A percentile compares a stretch with the other conserved stretches of the same genome.
phyloP scores from a whole-genome alignment of 2,329 filamentous ascomycete species.

The Dactylellina drechsleri region DNA sequence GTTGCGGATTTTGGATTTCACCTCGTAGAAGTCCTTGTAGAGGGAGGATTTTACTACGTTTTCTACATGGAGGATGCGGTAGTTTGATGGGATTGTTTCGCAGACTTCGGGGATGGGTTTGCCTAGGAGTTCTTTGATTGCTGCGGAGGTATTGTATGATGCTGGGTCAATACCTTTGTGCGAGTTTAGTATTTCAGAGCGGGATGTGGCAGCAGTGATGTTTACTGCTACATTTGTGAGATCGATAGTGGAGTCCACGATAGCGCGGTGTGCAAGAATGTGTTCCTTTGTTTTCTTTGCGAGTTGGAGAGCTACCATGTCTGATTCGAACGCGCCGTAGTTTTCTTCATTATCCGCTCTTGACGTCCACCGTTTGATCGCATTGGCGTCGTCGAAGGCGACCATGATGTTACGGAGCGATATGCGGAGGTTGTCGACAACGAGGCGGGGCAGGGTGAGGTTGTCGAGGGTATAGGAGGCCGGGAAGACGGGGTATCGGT shows the following conservation, averaged over 20 bases:
- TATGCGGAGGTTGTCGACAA: constrained; percentile 51
- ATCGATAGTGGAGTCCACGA: not conserved
- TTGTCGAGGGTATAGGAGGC: constrained; percentile 55
- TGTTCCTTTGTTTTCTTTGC: constrained; percentile 37
- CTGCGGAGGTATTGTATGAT: constrained; percentile 55
- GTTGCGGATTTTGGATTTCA: constrained; percentile 58
- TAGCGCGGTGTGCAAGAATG: constrained; percentile 44
- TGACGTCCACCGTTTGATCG: constrained; percentile 23
- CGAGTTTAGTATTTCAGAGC: constrained; percentile 29
- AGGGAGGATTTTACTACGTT: constrained; percentile 61
- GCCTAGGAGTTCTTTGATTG: constrained; percentile 60
- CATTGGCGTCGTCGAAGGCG: constrained; percentile 29
- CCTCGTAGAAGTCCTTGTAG: constrained; percentile 59
- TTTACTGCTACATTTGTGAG: not conserved
- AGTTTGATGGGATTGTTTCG: constrained; percentile 59
- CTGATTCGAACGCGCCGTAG: constrained; percentile 45
- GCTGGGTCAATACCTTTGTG: constrained; percentile 53
- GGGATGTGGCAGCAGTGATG: constrained; percentile 18
- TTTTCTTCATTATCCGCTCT: constrained; percentile 37
- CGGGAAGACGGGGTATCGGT: constrained; percentile 53
- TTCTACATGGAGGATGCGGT: constrained; percentile 63
- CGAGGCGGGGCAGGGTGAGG: constrained; percentile 42
- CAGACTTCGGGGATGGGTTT: constrained; percentile 61
- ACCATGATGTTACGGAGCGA: constrained; percentile 45
- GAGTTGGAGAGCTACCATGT: constrained; percentile 45